Evolutionary conservation across 768 basidiomycete genomes (phyloP), one percentile per base, ranked within the genome.

Genomic region (Hydnomerulius pinastri): DNA sequence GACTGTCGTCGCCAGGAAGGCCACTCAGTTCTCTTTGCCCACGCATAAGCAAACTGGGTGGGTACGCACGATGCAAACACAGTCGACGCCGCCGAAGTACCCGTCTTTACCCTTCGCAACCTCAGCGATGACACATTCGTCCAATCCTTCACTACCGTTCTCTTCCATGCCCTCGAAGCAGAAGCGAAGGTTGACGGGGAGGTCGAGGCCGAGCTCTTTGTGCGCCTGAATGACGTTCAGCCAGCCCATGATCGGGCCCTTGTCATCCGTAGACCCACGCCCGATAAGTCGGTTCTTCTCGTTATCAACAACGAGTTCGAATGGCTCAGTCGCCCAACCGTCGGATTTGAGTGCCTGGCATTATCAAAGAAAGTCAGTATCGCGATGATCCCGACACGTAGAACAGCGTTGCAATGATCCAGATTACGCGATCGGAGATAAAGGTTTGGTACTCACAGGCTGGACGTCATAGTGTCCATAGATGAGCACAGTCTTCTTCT

Each of bases 91-190:
- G 32, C 86, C 78, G 70, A 97, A 95, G 79, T 85, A 97, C 20
- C 81, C 80, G 42, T 76, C 72, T 58, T 73, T 71, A 30, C 86
- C 86, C 39, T 79, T 77, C 35, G 79, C 73, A 10, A 83, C 81
- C 74, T 97, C 94, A 41, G 75, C 74, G 52, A 77, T 70, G 54
- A 98, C 91, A 37, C 96, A 81, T 28, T 90, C 89, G 60, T 97
- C 94, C 11, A 98, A 78, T 2, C 94, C 93, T 58, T 91, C 90
- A 35, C 87, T 90, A 5, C 94, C 95, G 54, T 80, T 87, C 74
- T 98, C 96, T 68, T 98, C 96, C 95, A 97, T 98, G 4, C 90
- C 95, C 67, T 98, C 96, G 60, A 98, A 94, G 76, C 90, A 92
- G 75, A 90, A 85, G 56, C 83, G 82, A 48, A 98, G 70, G 66